Evolutionary conservation across 1,284 basidiomycete genomes (phyloP), one percentile per base, ranked within the genome.

Genomic region (Volvariella volvacea): DNA sequence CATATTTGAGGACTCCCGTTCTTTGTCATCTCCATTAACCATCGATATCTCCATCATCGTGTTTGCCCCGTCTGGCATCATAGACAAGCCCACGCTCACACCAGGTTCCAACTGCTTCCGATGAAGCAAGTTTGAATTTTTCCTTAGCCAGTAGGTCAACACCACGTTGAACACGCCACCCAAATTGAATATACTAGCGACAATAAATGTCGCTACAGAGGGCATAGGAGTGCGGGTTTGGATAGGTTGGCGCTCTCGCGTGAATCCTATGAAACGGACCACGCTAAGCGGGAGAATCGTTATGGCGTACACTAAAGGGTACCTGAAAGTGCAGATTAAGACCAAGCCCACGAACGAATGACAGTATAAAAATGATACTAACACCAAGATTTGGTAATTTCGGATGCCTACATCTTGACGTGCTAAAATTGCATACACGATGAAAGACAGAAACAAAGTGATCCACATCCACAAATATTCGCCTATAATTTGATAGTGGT

Each of bases 381-480:
- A 28, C 25, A 12, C 25, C 6, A 28, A 12, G 25, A 28, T 28
- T 12, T 28, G 25, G 25, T 28, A 12, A 6, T 28, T 28, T 6
- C 12, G 25, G 6, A 28, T 6, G 6, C 25, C 25, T 6, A 6
- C 25, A 12, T 28, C 25, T 28, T 28, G 25, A 6, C 71, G 54
- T 51, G 64, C 69, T 9, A 71, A 57, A 0, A 61, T 59, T 17
- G 64, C 53, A 49, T 71, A 72, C 1, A 61, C 48, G 14, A 62
- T 16, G n/a, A 64, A 41, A 9, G 68, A 68, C 40, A 63, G 50
- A 17, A 51, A 46, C 4, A 69, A 54, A 1, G 68, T 60, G 28
- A 67, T 47, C 68, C 70, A 72, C 42, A 72, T 58, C 68, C 71
- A 73, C 25, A 70, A 41, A 45, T 72, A 72, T 52, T 71, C 68